These are phyloP conservation scores for Claviceps arundinis DNA, from an alignment of 2,329 filamentous ascomycete species.

Conservation along the genomic window DNA sequence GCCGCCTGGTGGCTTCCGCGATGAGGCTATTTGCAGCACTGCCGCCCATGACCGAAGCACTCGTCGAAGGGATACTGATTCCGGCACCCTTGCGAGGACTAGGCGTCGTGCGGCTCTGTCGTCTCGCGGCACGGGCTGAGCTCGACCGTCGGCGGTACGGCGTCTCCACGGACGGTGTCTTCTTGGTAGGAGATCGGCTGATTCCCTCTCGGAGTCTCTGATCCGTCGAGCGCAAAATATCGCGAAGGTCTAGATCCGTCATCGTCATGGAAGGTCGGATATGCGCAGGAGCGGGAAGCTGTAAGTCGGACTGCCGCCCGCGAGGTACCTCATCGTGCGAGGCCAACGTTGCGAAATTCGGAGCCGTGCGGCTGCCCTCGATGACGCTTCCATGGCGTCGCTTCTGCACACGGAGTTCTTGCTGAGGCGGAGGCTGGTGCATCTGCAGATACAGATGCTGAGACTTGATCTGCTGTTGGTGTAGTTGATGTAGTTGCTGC, in stretches of 20 bases:
- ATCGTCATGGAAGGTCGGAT: slow-evolving; percentile 16
- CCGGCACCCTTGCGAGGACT: slow-evolving; percentile 17
- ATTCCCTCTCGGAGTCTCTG: slow-evolving; percentile 31
- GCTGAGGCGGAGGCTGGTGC: slow-evolving; percentile 2
- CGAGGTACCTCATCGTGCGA: slow-evolving; percentile 7
- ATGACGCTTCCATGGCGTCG: background rate
- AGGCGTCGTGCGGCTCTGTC: slow-evolving; percentile 10
- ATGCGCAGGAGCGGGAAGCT: slow-evolving; percentile 8
- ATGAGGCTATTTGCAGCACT: slow-evolving; percentile 29
- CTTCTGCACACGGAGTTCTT: slow-evolving; percentile 10
- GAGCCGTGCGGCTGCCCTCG: slow-evolving; percentile 10
- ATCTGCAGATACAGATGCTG: background rate
- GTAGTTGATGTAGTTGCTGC: background rate
- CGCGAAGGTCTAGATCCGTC: slow-evolving; percentile 34
- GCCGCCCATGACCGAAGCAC: slow-evolving; percentile 16
- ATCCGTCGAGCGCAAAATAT: slow-evolving; percentile 41
- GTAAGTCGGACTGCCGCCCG: slow-evolving; percentile 2
- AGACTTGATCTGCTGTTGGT: background rate
- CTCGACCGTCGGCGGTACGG: slow-evolving; percentile 3
- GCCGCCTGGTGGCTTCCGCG: slow-evolving; percentile 21
- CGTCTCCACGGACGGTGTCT: slow-evolving; percentile 13
- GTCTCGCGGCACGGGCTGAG: slow-evolving; percentile 5
- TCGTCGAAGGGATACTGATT: slow-evolving; percentile 9
- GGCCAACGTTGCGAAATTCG: slow-evolving; percentile 6
- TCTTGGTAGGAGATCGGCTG: slow-evolving; percentile 19